Evolutionary conservation across 352 stramenopile genomes (phyloP).

Genomic region (Pythium apleroticum): DNA sequence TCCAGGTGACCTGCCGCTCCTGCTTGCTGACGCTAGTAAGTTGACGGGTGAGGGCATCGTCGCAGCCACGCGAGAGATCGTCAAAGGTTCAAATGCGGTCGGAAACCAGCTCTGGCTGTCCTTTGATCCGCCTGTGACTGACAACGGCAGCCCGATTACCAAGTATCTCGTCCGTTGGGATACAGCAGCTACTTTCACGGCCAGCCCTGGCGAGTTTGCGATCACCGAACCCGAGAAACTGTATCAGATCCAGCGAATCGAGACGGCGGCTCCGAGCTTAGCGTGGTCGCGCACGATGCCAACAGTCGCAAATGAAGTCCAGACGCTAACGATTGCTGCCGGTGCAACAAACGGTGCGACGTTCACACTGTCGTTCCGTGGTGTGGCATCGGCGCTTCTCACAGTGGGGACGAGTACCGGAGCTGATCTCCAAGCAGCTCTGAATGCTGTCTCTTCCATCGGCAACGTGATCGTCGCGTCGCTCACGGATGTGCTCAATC

Average conservation of each 20-base stretch:
- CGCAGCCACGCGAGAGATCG: conserved; percentile 45
- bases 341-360: conserved; percentile 13
- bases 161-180: conserved; percentile 74
- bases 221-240: conserved; percentile 54
- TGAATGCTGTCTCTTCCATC: conserved; percentile 47
- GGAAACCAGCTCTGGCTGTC: conserved; percentile 76
- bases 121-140: conserved; percentile 57
- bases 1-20: conserved; percentile 52
- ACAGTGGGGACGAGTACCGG: conserved; percentile 39
- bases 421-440: conserved; percentile 27
- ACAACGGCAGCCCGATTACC: conserved; percentile 66
- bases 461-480: conserved; percentile 47
- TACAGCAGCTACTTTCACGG: conserved; percentile 48
- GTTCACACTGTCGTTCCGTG: conserved; percentile 62
- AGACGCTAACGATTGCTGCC: conserved; percentile 43
- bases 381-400: conserved; percentile 30
- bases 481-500: conserved; percentile 13
- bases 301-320: conserved; percentile 35
- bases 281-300: conserved; percentile 54
- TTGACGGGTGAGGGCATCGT: conserved; percentile 49
- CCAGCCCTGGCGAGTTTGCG: conserved; percentile 44
- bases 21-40: conserved; percentile 33
- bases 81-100: conserved; percentile 68
- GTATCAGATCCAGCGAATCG: conserved; percentile 53
- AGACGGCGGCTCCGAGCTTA: conserved; percentile 48